Percentiles rank a stretch among this genome's conserved stretches.
phyloP scores from a whole-genome alignment of 2,329 filamentous ascomycete species.

The Cordyceps sp. region DNA sequence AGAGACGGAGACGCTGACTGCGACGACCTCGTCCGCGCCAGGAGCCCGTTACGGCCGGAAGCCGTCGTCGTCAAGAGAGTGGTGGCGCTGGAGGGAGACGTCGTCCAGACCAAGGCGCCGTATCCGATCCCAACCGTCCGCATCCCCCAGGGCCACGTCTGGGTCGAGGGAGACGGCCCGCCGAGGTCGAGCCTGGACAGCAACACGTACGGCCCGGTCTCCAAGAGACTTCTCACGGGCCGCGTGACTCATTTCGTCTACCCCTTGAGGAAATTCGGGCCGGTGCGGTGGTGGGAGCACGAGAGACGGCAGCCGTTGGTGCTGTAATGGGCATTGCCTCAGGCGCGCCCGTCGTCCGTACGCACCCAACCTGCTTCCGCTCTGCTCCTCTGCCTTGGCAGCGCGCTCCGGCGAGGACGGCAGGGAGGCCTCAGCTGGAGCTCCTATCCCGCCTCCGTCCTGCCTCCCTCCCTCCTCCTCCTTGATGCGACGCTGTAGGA shows the following conservation, averaged over 20 bases:
- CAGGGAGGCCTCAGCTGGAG: too few species aligned
- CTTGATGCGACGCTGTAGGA: too few species aligned
- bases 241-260: constrained; percentile 56
- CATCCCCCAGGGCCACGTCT: constrained; percentile 74
- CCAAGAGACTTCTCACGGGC: constrained; percentile 58
- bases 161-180: constrained; percentile 84
- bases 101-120: constrained; percentile 47
- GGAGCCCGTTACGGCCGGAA: constrained; percentile 56
- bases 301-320: constrained; percentile 10
- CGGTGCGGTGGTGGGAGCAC: constrained; percentile 41
- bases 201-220: constrained; percentile 78
- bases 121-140: constrained; percentile 38
- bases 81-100: constrained; percentile 65
- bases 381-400: too few species aligned
- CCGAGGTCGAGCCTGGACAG: constrained; percentile 61
- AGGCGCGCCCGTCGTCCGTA: too few species aligned
- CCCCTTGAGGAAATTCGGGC: constrained; percentile 44
- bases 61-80: constrained; percentile 65
- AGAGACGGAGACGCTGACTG: constrained; percentile 10
- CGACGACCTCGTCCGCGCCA: constrained; percentile 15
- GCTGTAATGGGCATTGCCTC: too few species aligned
- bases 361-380: too few species aligned
- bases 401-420: too few species aligned
- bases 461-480: too few species aligned
- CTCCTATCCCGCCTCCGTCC: too few species aligned